Evolutionary conservation across 306 rosid species (phyloP).

Genomic region (Sophora flavescens): DNA sequence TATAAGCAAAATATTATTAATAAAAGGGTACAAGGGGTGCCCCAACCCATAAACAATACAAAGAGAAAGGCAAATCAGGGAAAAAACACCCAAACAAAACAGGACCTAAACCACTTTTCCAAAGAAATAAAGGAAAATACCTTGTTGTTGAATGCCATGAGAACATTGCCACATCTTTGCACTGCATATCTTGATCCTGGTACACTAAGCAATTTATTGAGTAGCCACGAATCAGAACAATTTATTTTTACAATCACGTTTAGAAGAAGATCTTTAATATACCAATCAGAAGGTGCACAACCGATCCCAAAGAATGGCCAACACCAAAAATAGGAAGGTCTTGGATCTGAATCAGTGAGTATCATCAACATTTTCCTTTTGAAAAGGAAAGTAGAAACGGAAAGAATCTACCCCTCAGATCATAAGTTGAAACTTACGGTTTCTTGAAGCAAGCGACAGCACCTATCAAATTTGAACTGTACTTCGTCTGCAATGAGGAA

Average conservation of each 20-base stretch:
- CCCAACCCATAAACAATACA: no score
- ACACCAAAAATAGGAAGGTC: constrained; percentile 93
- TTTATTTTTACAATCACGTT: constrained; percentile 38
- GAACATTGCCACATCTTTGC: constrained; percentile 91
- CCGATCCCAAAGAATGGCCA: constrained; percentile 97
- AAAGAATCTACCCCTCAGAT: constrained; percentile 35
- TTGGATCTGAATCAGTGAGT: constrained; percentile 67
- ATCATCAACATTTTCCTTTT: constrained; percentile 30
- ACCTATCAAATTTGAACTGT: constrained; percentile 94
- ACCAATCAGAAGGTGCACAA: constrained; percentile 98
- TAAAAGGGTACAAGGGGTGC: no score
- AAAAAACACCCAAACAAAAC: no score
- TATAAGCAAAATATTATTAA: no score
- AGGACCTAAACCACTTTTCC: no score
- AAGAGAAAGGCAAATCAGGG: no score
- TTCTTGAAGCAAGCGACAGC: constrained; percentile 71
- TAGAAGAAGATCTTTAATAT: constrained; percentile 49
- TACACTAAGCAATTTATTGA: constrained; percentile 52
- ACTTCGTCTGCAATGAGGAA: constrained; percentile 97
- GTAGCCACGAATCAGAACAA: constrained; percentile 46
- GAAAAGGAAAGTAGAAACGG: constrained; percentile 24
- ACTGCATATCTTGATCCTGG: constrained; percentile 98
- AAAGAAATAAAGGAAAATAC: constrained; percentile 39
- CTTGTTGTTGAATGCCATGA: constrained; percentile 97
- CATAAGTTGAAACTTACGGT: constrained; percentile 58